These are phyloP conservation scores for Rhazya stricta DNA, from an alignment of 257 asterid genomes.

Conservation along the genomic window DNA sequence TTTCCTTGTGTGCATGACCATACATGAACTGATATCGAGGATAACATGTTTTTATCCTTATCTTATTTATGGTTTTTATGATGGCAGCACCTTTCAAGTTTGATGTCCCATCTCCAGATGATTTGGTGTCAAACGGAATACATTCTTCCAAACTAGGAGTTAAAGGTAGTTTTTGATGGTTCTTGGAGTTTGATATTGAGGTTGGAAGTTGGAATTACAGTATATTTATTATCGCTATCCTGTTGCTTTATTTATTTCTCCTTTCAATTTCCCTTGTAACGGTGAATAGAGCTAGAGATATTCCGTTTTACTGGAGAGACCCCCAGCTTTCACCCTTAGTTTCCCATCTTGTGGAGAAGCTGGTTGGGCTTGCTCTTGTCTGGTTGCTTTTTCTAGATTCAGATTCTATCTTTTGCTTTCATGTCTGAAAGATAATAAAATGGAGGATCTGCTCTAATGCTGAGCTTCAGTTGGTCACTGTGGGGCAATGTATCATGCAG, in stretches of 20 bases:
- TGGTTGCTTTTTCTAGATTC: not conserved
- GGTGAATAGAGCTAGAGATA: constrained; percentile 11
- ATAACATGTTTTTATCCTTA: constrained; percentile 10
- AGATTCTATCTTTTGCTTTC: not conserved
- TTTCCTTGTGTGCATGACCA: constrained; percentile 14
- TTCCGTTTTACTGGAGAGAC: not conserved
- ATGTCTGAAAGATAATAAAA: not conserved
- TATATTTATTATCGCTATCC: not conserved
- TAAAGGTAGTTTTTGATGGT: constrained; percentile 41
- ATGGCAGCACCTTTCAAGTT: constrained; percentile 82
- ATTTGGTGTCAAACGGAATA: constrained; percentile 58
- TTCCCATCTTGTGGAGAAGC: not conserved
- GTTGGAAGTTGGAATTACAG: not conserved
- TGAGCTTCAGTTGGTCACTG: not conserved
- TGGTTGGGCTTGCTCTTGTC: not conserved
- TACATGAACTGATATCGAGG: constrained; percentile 20
- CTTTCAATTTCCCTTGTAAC: not conserved
- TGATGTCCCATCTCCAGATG: constrained; percentile 81
- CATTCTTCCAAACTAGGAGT: constrained; percentile 43
- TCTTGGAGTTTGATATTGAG: constrained; percentile 3
- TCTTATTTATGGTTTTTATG: constrained; percentile 34
- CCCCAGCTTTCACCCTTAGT: not conserved
- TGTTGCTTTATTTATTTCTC: constrained; percentile 6
- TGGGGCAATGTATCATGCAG: not conserved
- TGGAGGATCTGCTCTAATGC: not conserved